Evolutionary conservation across 176 grass and related monocot species (phyloP), one percentile per base, ranked within the genome.

Genomic region (Triticum dicoccoides): DNA sequence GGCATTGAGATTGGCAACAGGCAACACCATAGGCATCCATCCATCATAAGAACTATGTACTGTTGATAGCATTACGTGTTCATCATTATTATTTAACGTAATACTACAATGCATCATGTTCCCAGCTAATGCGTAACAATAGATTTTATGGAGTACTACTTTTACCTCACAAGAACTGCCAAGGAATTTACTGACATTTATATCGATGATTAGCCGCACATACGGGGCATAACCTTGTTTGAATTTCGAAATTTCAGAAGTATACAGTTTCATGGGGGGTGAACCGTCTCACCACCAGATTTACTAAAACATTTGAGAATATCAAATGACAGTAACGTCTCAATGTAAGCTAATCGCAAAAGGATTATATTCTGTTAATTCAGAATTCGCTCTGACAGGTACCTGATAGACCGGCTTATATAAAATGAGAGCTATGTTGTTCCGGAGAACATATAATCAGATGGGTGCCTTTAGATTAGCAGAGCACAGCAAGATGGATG

Each of bases 341-440:
- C 18, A 59, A 59, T 83, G 18, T 83, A 83, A 83, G 73, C 76
- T 61, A 83, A 82, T 23, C 15, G 21, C 27, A 51, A 70, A 81
- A 70, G 6, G 54, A 38, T 30, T 20, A 6, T 49, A 81, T 65
- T 81, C 9, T 54, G 27, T 32, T 63, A 30, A 37, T 82, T 59
- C 59, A 69, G 15, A 59, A 44, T 58, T 76, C 82, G 45, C 27
- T 51, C 38, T 21, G 59, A 9, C 15, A 18, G 15, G 51, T 18
- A 54, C 15, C 1, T 52, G 49, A 52, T 52, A 74, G 1, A 13
- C n/a, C 63, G 56, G 71, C 20, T 76, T 82, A 67, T 61, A 44
- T 77, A 29, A 68, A 87, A 77, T 42, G 35, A 15, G 9, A 69
- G 27, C 3, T 27, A 35, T 38, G 12, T 3, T 13, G 64, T 83